Conservation (phyloP, 1,284 basidiomycete genomes). For the Ceratobasidium theobromae region DNA sequence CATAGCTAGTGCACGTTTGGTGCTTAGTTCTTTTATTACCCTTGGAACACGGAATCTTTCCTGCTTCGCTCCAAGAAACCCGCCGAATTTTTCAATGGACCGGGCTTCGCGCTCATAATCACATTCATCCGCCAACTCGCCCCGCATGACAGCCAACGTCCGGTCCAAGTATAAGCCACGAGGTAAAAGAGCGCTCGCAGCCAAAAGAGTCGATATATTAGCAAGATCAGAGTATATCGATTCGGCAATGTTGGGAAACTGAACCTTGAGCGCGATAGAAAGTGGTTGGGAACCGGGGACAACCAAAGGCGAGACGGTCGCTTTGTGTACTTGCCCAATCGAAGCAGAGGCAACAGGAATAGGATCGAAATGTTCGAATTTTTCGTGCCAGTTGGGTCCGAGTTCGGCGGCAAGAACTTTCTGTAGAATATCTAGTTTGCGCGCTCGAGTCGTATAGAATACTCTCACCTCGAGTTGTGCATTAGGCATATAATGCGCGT, state of each 20-base stretch:
- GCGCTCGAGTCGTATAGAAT: neutral
- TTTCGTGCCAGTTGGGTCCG: conserved; percentile 71
- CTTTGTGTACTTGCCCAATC: conserved; percentile 94
- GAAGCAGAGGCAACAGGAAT: conserved; percentile 95
- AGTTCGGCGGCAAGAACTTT: conserved; percentile 75
- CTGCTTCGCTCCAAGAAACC: conserved; percentile 56
- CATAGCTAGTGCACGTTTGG: conserved; percentile 84
- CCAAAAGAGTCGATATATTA: conserved; percentile 82
- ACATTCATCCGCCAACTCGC: conserved; percentile 94
- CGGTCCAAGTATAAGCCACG: conserved; percentile 87
- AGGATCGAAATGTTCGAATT: conserved; percentile 78
- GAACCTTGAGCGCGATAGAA: conserved; percentile 96
- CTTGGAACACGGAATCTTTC: conserved; percentile 79
- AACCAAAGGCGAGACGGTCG: conserved; percentile 54
- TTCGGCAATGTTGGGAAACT: conserved; percentile 89
- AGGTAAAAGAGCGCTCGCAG: conserved; percentile 79
- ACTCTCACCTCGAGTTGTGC: conserved; percentile 87
- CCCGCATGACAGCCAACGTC: conserved; percentile 85
- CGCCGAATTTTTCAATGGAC: conserved; percentile 66
- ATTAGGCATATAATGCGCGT: conserved; percentile 98
- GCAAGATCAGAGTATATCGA: conserved; percentile 87
- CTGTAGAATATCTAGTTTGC: conserved; percentile 45
- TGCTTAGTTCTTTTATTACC: conserved; percentile 76
- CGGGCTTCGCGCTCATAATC: conserved; percentile 87
- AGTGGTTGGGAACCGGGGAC: conserved; percentile 32